Evolutionary conservation across 2,329 filamentous ascomycete species (phyloP).

Genomic region (Rosellinia necatrix): DNA sequence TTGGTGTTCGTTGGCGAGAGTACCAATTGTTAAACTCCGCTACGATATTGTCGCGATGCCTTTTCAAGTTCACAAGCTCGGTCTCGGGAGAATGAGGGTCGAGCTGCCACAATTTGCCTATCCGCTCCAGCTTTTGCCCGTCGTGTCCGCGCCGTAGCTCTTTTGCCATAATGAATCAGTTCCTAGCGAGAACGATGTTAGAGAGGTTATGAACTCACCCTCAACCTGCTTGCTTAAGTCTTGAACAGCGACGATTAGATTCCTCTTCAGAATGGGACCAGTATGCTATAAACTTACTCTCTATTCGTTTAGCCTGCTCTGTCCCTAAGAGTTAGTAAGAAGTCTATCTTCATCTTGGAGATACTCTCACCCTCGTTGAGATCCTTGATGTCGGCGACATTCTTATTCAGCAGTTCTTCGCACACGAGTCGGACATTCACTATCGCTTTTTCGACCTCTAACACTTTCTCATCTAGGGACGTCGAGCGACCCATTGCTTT

Average conservation of each 20-base stretch:
- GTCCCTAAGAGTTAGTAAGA: background rate
- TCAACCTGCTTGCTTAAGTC: background rate
- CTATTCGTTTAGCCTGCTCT: background rate
- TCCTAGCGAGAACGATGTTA: background rate
- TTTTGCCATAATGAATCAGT: background rate
- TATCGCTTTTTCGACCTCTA: background rate
- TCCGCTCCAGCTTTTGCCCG: background rate
- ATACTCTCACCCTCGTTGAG: conserved; percentile 6
- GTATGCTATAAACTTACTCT: background rate
- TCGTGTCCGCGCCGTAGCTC: background rate
- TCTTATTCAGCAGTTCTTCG: conserved; percentile 6
- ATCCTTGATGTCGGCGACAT: background rate
- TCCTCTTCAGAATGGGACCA: background rate
- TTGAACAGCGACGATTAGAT: background rate
- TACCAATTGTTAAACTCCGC: conserved; percentile 1
- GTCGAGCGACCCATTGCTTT: background rate
- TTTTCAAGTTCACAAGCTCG: conserved; percentile 2
- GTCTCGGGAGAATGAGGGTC: background rate
- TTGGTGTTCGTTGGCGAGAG: background rate
- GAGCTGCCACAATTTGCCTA: background rate
- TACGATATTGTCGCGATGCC: background rate
- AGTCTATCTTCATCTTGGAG: background rate
- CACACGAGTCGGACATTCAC: conserved; percentile 6
- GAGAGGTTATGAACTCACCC: background rate
- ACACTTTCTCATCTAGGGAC: background rate